phyloP scores from a whole-genome alignment of 176 grass and related monocot genomes.

The Triticum monococcum region DNA sequence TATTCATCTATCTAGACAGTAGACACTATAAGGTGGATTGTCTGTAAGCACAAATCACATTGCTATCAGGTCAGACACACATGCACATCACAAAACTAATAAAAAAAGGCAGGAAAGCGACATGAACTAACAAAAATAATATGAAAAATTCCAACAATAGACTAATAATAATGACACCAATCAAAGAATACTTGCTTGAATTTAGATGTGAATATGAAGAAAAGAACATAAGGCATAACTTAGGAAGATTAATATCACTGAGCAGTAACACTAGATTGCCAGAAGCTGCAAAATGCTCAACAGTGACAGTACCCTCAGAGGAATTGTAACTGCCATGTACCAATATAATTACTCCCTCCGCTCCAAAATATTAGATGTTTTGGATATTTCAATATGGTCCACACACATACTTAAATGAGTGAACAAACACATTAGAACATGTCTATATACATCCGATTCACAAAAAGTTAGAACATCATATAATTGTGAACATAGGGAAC shows the following conservation, averaged over 20 bases:
- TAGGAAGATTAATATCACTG: not conserved
- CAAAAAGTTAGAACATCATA: too few relatives aligned
- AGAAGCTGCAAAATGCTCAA: conserved; percentile 10
- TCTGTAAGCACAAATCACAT: not conserved
- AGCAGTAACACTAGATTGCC: not conserved
- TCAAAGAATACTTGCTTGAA: not conserved
- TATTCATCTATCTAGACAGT: not conserved
- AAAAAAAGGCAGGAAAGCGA: not conserved
- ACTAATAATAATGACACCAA: not conserved
- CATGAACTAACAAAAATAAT: not conserved
- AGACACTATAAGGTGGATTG: not conserved
- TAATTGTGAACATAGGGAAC: too few relatives aligned
- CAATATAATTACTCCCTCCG: not conserved
- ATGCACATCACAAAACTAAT: not conserved
- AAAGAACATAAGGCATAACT: not conserved
- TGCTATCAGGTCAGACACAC: not conserved
- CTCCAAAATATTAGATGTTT: too few relatives aligned
- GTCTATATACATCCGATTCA: too few relatives aligned
- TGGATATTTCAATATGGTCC: too few relatives aligned
- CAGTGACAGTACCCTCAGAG: not conserved
- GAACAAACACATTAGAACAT: too few relatives aligned
- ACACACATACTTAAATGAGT: too few relatives aligned
- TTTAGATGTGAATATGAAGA: not conserved
- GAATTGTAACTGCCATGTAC: not conserved
- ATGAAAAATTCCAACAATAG: not conserved